Evolutionary conservation across 345 rosid genomes (phyloP), one percentile per base, ranked within the genome.

Genomic region (Linum trigynum): DNA sequence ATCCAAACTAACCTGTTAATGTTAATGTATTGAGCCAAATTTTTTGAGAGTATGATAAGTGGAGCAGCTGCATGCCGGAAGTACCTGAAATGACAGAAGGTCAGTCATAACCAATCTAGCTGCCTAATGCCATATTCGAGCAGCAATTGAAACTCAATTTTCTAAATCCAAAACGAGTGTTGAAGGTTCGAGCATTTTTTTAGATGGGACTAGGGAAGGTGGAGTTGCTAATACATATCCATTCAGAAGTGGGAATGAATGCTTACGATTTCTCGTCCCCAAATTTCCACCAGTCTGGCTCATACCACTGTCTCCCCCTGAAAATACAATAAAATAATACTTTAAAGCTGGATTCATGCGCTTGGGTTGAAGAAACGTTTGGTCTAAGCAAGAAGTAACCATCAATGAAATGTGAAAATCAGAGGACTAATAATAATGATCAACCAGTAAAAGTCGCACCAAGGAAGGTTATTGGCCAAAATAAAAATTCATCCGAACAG

Each of bases 221-320:
- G 53, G 53, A 48, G 70, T 66, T 37, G 55, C 23, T n/a, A 42
- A 45, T 42, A 41, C n/a, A 65, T 16, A 42, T 37, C 7, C 11
- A 39, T 53, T 67, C 55, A 2, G 48, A 71, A 76, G 53, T 11
- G 69, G 63, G 71, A 55, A 59, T 23, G 32, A 23, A 23, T 23
- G 85, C 99, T 86, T 84, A 94, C 99, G 96, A 83, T 81, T 90
- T 90, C 66, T 81, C 87, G 43, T 88, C 95, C 55, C 99, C 95
- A 65, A 90, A 90, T 73, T 88, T 94, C 99, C 97, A 90, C 97
- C 99, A 94, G 2, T 94, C 99, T 38, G 99, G 89, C 71, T 94
- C 99, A 71, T 84, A 86, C 99, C 99, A 94, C 74, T 74, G 82
- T 67, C 61, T 82, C 74, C 92, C 96, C 85, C 99, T 94, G 82